Percentiles rank a stretch among this genome's conserved stretches.
Conservation (phyloP, 2,329 filamentous ascomycete species). For the Clarireedia monteithiana region DNA sequence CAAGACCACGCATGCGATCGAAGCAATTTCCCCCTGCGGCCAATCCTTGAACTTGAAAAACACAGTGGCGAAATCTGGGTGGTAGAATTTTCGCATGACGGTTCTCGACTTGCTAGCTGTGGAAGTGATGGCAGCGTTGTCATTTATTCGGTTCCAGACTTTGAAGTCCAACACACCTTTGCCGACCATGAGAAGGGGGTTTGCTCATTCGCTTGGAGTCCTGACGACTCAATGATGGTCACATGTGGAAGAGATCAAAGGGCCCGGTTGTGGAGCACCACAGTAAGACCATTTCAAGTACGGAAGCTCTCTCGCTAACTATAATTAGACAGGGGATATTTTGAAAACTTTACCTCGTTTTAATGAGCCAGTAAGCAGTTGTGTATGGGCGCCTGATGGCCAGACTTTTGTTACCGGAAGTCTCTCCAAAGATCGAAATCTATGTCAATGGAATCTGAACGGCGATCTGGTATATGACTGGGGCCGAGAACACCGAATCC, state of each 20-base stretch:
- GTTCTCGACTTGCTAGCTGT: slow-evolving; percentile 72
- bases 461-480: slow-evolving; percentile 58
- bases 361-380: slow-evolving; percentile 77
- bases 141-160: slow-evolving; percentile 73
- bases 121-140: slow-evolving; percentile 67
- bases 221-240: slow-evolving; percentile 78
- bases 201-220: slow-evolving; percentile 82
- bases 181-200: slow-evolving; percentile 63
- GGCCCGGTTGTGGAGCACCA: slow-evolving; percentile 68
- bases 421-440: slow-evolving; percentile 56
- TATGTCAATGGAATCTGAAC: slow-evolving; percentile 63
- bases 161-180: slow-evolving; percentile 54
- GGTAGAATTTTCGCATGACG: slow-evolving; percentile 82
- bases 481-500: slow-evolving; percentile 64
- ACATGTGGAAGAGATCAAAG: slow-evolving; percentile 71
- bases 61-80: slow-evolving; percentile 87
- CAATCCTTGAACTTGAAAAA: slow-evolving; percentile 61
- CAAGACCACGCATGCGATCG: slow-evolving; percentile 79
- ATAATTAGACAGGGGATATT: slow-evolving; percentile 50
- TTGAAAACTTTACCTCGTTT: slow-evolving; percentile 62
- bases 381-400: slow-evolving; percentile 80
- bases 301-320: slow-evolving; percentile 15
- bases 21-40: slow-evolving; percentile 68
- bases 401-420: slow-evolving; percentile 72
- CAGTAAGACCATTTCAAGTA: slow-evolving; percentile 39